Base-by-base conservation (phyloP, 2,329 filamentous ascomycete species). In the Penicillium thymicola region DNA sequence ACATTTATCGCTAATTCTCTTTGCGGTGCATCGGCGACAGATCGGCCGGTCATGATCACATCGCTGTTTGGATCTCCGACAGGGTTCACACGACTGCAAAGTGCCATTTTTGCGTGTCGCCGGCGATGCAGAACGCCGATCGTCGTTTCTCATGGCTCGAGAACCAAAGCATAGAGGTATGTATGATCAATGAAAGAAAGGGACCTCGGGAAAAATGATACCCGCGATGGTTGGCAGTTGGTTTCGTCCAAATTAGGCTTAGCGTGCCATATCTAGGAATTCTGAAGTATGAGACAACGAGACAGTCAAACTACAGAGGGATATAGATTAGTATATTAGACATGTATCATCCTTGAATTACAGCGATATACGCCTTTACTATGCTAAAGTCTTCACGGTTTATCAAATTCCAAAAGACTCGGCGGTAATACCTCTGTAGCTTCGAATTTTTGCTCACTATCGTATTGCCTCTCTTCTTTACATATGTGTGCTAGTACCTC, bases 21-120 rank as follows among this genome's bases (percentile, higher is more conserved):
- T 72, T 5, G 64, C 45, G n/a, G 57, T 54, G 46, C 71, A 73
- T 61, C 69, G 59, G 27, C 67, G 65, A 57, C 71, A 75, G 7
- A 72, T 61, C 2, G 72, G 72, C 41, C 68, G 62, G 7, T 63
- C 65, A 55, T 75, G 72, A 45, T 73, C 71, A 56, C 72, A 75
- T 51, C 67, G 69, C 40, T 73, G 62, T 54, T 75, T 75, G 14
- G 71, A 69, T 54, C 71, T 72, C 40, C 72, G 69, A 55, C 72
- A 75, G 18, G 72, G 71, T 55, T 75, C 71, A 49, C 72, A 75
- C 10, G 72, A 74, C 48, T 73, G 70, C 16, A 70, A 60, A 23
- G 70, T 65, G 28, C 72, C 72, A 65, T 75, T 75, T 41, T 68
- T 70, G 42, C 72, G 71, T 16, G 68, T 71, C 25, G 63, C 67